phyloP scores from a whole-genome alignment of 176 grass and related monocot species.

The Elymus sibiricus region DNA sequence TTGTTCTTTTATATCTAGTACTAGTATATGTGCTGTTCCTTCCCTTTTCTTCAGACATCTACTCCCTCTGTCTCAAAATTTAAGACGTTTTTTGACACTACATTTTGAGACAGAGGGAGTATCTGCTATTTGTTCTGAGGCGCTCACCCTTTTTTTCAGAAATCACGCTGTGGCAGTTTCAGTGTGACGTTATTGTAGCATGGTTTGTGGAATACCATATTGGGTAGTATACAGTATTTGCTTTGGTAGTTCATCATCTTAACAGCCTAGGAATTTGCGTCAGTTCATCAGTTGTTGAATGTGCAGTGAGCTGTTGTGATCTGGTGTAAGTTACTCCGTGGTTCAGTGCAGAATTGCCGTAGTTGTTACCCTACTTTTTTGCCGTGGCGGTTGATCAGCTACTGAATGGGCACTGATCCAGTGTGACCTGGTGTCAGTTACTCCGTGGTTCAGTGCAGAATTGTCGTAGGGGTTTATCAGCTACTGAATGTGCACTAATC shows the following conservation, averaged over 20 bases:
- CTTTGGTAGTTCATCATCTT: neutral
- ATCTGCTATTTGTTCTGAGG: neutral
- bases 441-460: conserved; percentile 9
- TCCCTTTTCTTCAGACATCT: neutral
- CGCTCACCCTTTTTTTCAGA: neutral
- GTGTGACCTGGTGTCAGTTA: neutral
- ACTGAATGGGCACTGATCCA: neutral
- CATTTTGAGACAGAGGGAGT: no score
- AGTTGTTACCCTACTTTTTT: neutral
- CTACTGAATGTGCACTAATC: neutral
- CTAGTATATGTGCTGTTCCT: neutral
- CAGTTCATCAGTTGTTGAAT: neutral
- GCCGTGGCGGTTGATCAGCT: neutral
- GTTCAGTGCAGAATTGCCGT: neutral
- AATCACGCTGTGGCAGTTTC: neutral
- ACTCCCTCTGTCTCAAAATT: no score
- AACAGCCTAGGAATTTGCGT: neutral
- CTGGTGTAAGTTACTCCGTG: neutral
- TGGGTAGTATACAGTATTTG: neutral
- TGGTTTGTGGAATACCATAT: neutral
- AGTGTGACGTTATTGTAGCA: neutral
- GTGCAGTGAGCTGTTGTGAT: neutral
- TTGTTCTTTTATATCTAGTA: neutral
- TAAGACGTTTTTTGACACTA: no score
- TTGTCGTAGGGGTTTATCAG: no score